Evolutionary conservation across 257 asterid species (phyloP), one percentile per base, ranked within the genome.

Genomic region (Handroanthus guayacan): DNA sequence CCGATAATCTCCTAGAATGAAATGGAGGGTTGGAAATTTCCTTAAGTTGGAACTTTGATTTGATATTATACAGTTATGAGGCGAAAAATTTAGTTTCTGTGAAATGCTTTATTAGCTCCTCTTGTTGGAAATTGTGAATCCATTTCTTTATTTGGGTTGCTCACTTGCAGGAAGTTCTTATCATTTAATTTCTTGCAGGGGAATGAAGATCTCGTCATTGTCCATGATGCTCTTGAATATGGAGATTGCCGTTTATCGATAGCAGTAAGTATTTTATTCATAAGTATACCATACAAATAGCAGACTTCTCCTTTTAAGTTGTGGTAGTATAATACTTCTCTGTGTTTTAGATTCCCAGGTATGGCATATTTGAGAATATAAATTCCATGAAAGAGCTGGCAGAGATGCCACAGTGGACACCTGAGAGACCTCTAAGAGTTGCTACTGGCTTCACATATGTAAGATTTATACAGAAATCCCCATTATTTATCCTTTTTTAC

Each of bases 391-490:
- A 87, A 79, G 99, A 95, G 85, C 92, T 95, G 9, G 90, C 92
- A 20, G 83, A 86, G 80, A 95, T 95, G 99, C 91, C 97, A 60
- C 98, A 95, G 66, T 95, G 99, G 98, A 95, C 94, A 34, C 84
- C 95, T 57, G 93, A 91, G 84, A 93, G 94, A 81, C 98, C 98
- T 69, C 84, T 95, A 78, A 82, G 99, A 89, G 93, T 95, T 63
- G 97, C 99, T n/a, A 95, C 98, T 78, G 96, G 99, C 67, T 95
- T 95, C 87, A 79, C 95, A 76, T 87, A 89, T 85, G 98, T 93
- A 90, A 72, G 94, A 20, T 69, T 75, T 57, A 64, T 60, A 9
- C 50, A 34, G 44, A 72, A 55, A 37, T 48, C 66, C 65, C 51
- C 52, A 71, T 56, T 54, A 63, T 20, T 63, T 62, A 17, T 47